Base-by-base conservation (phyloP, 192 early-diverging fungal species). In the Coemansia sp. region DNA sequence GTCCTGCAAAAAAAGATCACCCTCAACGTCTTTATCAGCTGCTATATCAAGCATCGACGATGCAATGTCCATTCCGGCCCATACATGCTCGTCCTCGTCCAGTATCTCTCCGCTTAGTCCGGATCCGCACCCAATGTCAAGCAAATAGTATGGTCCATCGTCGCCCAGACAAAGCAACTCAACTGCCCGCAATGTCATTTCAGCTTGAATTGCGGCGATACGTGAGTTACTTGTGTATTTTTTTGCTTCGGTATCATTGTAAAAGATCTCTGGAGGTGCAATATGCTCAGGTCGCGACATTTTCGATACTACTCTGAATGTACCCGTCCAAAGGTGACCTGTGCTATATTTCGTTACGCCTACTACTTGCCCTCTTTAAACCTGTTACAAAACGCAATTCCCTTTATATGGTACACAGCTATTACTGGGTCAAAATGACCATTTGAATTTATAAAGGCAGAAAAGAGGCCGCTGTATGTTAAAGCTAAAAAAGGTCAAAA, bases 61-160 rank as follows among this genome's bases (percentile, higher is more conserved):
- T 18, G 94, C 90, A 67, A 99, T 94, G 72, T 99, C 97, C 82
- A 98, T 84, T 16, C 97, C 97, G 33, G 95, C 93, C 97, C 97
- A 99, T 34, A 91, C 65, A 67, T 99, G 96, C n/a, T 93, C 94
- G 46, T 93, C 90, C 61, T 97, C 97, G 30, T 95, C 92, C 40
- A 99, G 72, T 34, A 96, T 92, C 72, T 99, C 95, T 7, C 95
- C 95, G 80, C 89, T 91, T 61, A 99, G 84, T 23, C 97, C 97
- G 10, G 94, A 96, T 72, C 96, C 97, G 73, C 97, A 98, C 28
- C 97, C 95, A 72, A 99, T 95, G 77, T 99, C 97, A 25, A 99
- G 86, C 48, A 99, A 70, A 53, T 85, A 93, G 58, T 86, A 86
- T 2, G 90, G 66, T 56, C 83, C 78, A 64, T 92, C 91, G 7